These are phyloP conservation scores for Silybum marianum DNA, from an alignment of 129 eudicot genomes.

Conservation along the genomic window DNA sequence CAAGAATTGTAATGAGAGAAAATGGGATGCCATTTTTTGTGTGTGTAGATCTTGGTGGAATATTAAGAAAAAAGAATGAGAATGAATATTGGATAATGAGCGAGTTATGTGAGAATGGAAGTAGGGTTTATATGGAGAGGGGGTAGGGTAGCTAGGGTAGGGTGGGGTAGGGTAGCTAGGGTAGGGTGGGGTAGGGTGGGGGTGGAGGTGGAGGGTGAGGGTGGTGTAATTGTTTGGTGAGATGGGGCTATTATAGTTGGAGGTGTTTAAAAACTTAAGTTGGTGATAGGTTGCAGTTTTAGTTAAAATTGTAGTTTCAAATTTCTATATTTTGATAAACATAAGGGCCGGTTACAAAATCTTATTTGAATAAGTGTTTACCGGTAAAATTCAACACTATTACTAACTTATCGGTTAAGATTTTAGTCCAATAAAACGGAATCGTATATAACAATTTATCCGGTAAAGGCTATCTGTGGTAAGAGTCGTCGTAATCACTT, in stretches of 20 bases:
- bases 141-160: too few species aligned
- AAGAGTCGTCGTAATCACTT: too few species aligned
- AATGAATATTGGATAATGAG: constrained; percentile 3
- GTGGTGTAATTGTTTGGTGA: constrained; percentile 32
- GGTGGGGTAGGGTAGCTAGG: too few species aligned
- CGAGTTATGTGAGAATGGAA: neutral
- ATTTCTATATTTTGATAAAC: neutral
- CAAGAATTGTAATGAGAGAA: constrained; percentile 24
- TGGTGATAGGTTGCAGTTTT: constrained; percentile 38
- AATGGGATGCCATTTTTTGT: constrained; percentile 21
- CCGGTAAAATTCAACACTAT: too few species aligned
- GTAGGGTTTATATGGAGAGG: neutral
- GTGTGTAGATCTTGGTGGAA: neutral
- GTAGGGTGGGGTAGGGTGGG: neutral
- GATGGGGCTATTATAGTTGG: constrained; percentile 35
- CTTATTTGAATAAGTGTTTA: too few species aligned
- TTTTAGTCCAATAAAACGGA: too few species aligned
- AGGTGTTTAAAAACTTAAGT: constrained; percentile 18
- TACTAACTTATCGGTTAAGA: too few species aligned
- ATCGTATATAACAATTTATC: too few species aligned
- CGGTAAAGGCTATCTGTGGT: too few species aligned
- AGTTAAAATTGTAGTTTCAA: constrained; percentile 12
- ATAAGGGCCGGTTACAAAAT: too few species aligned
- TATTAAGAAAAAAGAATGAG: neutral
- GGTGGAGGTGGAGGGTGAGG: neutral